phyloP scores from a whole-genome alignment of 2,329 filamentous ascomycete species.

The Exophiala lecanii-corni region DNA sequence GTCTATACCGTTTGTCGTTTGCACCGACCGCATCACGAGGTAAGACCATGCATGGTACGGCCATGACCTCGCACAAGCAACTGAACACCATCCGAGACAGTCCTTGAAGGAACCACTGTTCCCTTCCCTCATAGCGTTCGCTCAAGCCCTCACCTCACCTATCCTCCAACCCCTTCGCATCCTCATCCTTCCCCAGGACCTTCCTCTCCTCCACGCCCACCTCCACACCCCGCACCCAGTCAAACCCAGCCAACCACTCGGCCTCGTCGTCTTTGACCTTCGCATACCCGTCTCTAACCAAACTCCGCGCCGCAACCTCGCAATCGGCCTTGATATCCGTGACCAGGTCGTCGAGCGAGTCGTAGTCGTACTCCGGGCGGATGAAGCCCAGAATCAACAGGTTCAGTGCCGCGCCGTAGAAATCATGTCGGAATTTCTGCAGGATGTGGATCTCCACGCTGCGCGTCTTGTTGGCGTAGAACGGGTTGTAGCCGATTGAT shows the following conservation, averaged over 20 bases:
- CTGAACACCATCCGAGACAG: too few species aligned
- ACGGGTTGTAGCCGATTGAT: constrained; percentile 95
- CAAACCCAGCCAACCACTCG: constrained; percentile 29
- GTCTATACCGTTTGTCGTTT: too few species aligned
- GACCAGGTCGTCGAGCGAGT: constrained; percentile 73
- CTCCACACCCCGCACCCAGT: constrained; percentile 30
- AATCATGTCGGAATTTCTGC: constrained; percentile 56
- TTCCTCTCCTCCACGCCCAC: constrained; percentile 29
- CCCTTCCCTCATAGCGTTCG: too few species aligned
- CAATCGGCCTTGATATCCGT: constrained; percentile 88
- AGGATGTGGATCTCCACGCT: constrained; percentile 79
- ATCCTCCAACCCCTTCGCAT: too few species aligned
- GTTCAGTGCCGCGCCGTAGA: constrained; percentile 77
- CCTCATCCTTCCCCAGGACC: constrained; percentile 16
- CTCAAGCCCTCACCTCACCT: too few species aligned
- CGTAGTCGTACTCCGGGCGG: constrained; percentile 83
- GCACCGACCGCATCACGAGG: too few species aligned
- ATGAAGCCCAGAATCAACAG: constrained; percentile 82
- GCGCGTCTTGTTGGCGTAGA: constrained; percentile 91
- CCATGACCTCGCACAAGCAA: too few species aligned
- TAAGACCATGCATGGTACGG: too few species aligned
- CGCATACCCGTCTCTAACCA: constrained; percentile 60
- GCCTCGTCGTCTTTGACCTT: constrained; percentile 43
- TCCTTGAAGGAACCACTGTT: too few species aligned
- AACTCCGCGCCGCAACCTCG: constrained; percentile 69